Evolutionary conservation across 2,329 filamentous ascomycete genomes (phyloP).

Genomic region (Aspergillus sp.): DNA sequence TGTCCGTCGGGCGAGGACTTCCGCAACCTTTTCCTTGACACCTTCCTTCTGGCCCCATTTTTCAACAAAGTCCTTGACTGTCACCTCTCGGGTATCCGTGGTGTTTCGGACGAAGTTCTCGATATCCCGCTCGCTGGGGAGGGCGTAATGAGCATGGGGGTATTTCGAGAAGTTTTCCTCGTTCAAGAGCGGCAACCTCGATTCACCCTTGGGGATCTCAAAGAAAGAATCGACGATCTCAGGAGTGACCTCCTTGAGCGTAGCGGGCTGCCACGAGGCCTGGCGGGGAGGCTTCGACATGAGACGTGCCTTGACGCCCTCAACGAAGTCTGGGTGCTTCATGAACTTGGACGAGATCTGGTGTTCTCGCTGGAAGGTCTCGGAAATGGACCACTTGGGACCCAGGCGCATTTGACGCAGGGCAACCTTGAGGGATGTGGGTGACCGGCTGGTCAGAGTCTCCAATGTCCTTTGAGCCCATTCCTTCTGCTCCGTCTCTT

Average conservation of each 20-base stretch:
- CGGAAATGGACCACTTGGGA: conserved; percentile 69
- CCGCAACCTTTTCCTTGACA: conserved; percentile 61
- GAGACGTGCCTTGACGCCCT: conserved; percentile 80
- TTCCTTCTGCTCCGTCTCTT: conserved; percentile 50
- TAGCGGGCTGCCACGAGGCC: conserved; percentile 72
- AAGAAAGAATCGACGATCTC: conserved; percentile 68
- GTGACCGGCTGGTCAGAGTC: conserved; percentile 73
- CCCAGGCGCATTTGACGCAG: conserved; percentile 78
- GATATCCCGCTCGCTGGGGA: conserved; percentile 65
- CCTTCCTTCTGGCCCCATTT: conserved; percentile 63
- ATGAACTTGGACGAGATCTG: conserved; percentile 84
- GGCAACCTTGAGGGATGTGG: conserved; percentile 80
- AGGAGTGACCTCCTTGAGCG: conserved; percentile 61
- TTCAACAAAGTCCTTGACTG: conserved; percentile 60
- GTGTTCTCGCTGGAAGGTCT: conserved; percentile 83
- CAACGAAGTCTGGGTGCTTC: conserved; percentile 82
- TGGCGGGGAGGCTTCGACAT: conserved; percentile 62
- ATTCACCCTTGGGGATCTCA: conserved; percentile 39
- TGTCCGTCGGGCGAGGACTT: conserved; percentile 64
- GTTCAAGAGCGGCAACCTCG: conserved; percentile 58
- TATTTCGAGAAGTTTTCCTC: conserved; percentile 63
- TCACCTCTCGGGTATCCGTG: conserved; percentile 50
- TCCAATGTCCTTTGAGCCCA: conserved; percentile 78
- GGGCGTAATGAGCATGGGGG: conserved; percentile 62
- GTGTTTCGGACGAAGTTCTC: conserved; percentile 37